phyloP scores from a whole-genome alignment of 1,139 yeast species.

The Candida neerlandica region DNA sequence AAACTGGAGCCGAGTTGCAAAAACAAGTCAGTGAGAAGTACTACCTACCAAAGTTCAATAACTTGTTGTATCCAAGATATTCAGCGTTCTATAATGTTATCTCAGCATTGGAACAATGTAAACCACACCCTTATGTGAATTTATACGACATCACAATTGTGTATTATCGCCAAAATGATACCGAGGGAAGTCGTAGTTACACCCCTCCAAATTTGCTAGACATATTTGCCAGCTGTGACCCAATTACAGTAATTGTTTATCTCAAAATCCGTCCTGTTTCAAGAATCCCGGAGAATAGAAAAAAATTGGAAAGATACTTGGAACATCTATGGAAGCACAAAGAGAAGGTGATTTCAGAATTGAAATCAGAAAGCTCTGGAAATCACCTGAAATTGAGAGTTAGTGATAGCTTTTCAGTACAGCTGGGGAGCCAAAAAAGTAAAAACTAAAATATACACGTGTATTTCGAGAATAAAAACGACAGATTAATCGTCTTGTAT shows the following conservation, averaged over 20 bases:
- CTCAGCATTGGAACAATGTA: constrained; percentile 12
- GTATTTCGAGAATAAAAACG: background rate
- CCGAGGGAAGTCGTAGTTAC: constrained; percentile 11
- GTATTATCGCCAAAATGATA: constrained; percentile 33
- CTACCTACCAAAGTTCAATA: constrained; percentile 52
- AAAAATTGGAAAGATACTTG: constrained; percentile 67
- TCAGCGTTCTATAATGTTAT: constrained; percentile 53
- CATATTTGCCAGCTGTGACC: constrained; percentile 47
- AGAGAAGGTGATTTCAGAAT: constrained; percentile 39
- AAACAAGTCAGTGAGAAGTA: constrained; percentile 51
- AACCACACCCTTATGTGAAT: constrained; percentile 28
- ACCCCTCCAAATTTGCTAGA: constrained; percentile 58
- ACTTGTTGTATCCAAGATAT: constrained; percentile 70
- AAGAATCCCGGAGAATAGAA: constrained; percentile 54
- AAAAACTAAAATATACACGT: background rate
- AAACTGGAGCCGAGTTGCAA: constrained; percentile 49
- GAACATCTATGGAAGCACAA: constrained; percentile 73
- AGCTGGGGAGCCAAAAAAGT: background rate
- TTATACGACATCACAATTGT: constrained; percentile 57
- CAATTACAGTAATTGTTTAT: constrained; percentile 50
- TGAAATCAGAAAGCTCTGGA: constrained; percentile 11
- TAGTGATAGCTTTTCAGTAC: constrained; percentile 1
- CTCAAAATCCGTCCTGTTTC: constrained; percentile 48
- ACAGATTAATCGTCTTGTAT: constrained; percentile 32
- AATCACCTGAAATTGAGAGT: constrained; percentile 1